phyloP scores from a whole-genome alignment of 228 moss, liverwort and hornwort species.

The Sphagnum magellanicum region DNA sequence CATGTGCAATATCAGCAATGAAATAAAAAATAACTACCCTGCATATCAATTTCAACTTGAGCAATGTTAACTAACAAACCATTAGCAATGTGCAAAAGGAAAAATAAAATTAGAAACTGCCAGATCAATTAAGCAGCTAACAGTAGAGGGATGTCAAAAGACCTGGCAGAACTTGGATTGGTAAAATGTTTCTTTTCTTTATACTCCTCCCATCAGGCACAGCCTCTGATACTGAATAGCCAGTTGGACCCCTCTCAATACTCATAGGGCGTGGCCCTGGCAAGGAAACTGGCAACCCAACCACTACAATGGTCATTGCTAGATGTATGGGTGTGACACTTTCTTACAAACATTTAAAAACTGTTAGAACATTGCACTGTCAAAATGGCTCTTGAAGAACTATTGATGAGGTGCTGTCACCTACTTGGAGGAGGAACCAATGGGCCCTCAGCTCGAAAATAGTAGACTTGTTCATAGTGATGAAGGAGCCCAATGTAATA shows the following conservation, averaged over 20 bases:
- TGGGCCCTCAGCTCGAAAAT: conserved; percentile 43
- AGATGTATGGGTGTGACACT: too few species aligned
- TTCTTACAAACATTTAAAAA: not conserved
- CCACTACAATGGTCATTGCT: too few species aligned
- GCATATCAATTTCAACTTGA: too few species aligned
- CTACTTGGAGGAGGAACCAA: conserved; percentile 58
- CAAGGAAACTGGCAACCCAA: conserved; percentile 20
- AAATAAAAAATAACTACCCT: too few species aligned
- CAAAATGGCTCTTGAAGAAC: too few species aligned
- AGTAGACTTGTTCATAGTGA: conserved; percentile 82
- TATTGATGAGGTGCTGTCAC: not conserved
- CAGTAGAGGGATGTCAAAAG: not conserved
- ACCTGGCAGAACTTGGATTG: conserved; percentile 12
- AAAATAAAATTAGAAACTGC: too few species aligned
- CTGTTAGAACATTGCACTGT: not conserved
- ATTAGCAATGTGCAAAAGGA: too few species aligned
- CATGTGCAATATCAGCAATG: too few species aligned
- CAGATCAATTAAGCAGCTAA: too few species aligned
- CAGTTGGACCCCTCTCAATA: conserved; percentile 6
- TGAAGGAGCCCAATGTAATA: conserved; percentile 63
- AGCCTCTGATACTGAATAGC: conserved; percentile 8
- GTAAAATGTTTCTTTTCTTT: conserved; percentile 30
- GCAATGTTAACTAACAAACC: too few species aligned
- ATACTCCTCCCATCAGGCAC: conserved; percentile 18
- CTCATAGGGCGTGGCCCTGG: conserved; percentile 15